phyloP scores from a whole-genome alignment of 2,329 filamentous ascomycete genomes.

The Fusarium papillatum region DNA sequence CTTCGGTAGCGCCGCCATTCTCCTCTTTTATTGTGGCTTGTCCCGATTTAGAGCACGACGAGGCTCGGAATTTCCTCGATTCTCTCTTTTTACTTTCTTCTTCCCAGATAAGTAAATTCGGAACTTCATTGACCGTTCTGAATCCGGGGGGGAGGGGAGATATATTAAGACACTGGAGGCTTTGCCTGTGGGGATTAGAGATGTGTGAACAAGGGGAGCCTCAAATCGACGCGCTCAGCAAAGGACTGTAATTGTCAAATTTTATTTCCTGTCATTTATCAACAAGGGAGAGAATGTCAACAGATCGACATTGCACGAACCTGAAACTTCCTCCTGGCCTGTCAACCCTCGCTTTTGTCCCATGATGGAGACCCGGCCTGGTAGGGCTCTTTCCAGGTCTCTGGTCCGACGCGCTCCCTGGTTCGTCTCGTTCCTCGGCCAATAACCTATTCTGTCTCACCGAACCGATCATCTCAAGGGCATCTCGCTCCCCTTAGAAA shows the following conservation, averaged over 20 bases:
- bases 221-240: background rate
- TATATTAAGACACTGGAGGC: slow-evolving; percentile 6
- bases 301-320: background rate
- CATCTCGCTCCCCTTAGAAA: background rate
- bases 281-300: slow-evolving; percentile 7
- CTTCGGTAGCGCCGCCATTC: background rate
- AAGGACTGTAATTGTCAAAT: background rate
- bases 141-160: slow-evolving; percentile 8
- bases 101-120: background rate
- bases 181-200: background rate
- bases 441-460: background rate
- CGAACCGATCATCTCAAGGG: background rate
- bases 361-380: background rate
- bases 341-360: background rate
- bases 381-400: background rate
- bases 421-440: background rate
- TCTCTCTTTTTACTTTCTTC: background rate
- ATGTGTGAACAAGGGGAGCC: background rate
- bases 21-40: background rate
- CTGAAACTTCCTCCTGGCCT: slow-evolving; percentile 4
- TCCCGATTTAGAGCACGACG: background rate
- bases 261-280: background rate
- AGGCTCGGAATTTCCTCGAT: background rate
- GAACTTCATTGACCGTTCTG: background rate
- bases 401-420: background rate